Conservation (phyloP, 2,329 filamentous ascomycete genomes). For the Chaetomium sp. region DNA sequence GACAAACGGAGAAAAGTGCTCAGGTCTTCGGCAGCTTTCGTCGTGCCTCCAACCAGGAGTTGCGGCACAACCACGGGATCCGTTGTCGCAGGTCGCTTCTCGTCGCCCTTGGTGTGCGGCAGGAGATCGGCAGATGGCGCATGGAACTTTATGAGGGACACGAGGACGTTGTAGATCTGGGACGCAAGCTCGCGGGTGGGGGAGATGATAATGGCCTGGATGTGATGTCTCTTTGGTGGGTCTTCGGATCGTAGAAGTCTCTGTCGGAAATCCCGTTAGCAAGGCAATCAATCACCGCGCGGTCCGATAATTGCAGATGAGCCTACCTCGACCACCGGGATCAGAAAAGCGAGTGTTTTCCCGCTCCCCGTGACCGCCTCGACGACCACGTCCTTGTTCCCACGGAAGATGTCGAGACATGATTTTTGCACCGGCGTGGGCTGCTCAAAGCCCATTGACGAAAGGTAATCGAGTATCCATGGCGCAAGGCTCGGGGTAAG, state of each 20-base stretch:
- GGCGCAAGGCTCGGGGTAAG: slow-evolving; percentile 70
- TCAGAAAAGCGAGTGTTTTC: slow-evolving; percentile 78
- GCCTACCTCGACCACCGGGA: slow-evolving; percentile 35
- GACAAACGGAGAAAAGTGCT: slow-evolving; percentile 80
- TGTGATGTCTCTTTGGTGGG: slow-evolving; percentile 83
- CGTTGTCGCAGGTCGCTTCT: slow-evolving; percentile 54
- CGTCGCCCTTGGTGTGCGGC: slow-evolving; percentile 55
- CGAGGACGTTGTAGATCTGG: slow-evolving; percentile 83
- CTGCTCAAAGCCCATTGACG: slow-evolving; percentile 72
- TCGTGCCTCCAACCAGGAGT: slow-evolving; percentile 79
- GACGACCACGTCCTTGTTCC: slow-evolving; percentile 79
- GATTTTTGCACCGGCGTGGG: slow-evolving; percentile 84
- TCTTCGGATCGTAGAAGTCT: slow-evolving; percentile 78
- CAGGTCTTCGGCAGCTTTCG: slow-evolving; percentile 81
- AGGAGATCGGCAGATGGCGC: slow-evolving; percentile 70
- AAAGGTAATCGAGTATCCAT: slow-evolving; percentile 76
- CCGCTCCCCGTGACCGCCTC: slow-evolving; percentile 87
- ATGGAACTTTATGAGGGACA: slow-evolving; percentile 80
- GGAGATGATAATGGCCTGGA: slow-evolving; percentile 88
- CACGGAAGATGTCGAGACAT: slow-evolving; percentile 75
- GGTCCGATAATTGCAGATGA: slow-evolving; percentile 56
- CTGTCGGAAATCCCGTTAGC: slow-evolving; percentile 55
- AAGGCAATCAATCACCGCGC: slow-evolving; percentile 42
- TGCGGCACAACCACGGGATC: slow-evolving; percentile 73
- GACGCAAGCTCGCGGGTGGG: slow-evolving; percentile 90